These are phyloP conservation scores for Bipolaris zeicola DNA, from an alignment of 2,329 filamentous ascomycete genomes.

Conservation along the genomic window DNA sequence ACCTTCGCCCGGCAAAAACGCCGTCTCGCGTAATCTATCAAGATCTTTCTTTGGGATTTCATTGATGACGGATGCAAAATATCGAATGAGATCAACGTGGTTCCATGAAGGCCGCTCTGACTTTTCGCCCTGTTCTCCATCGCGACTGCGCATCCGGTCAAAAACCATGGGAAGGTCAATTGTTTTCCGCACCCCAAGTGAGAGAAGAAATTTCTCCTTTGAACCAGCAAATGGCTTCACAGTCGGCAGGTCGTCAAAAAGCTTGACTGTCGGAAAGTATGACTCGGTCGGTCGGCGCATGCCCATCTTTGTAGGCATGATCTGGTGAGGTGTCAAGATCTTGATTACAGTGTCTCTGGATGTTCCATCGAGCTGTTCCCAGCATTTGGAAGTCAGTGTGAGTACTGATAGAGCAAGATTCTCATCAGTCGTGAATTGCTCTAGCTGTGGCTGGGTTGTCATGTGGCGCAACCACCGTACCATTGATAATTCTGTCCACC, in stretches of 20 bases:
- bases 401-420: slow-evolving; percentile 79
- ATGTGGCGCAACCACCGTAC: slow-evolving; percentile 85
- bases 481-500: slow-evolving; percentile 84
- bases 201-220: slow-evolving; percentile 86
- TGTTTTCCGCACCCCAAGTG: slow-evolving; percentile 91
- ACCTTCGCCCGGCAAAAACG: slow-evolving; percentile 75
- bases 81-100: slow-evolving; percentile 92
- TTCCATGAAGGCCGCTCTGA: slow-evolving; percentile 72
- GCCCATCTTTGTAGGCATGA: slow-evolving; percentile 88
- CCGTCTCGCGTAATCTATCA: slow-evolving; percentile 74
- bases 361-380: slow-evolving; percentile 74
- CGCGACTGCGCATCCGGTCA: slow-evolving; percentile 73
- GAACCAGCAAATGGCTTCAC: slow-evolving; percentile 74
- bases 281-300: slow-evolving; percentile 86
- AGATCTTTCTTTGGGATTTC: slow-evolving; percentile 88
- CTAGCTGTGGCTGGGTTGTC: slow-evolving; percentile 62
- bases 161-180: slow-evolving; percentile 95
- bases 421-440: slow-evolving; percentile 69
- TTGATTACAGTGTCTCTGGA: slow-evolving; percentile 70
- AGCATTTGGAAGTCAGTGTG: slow-evolving; percentile 82
- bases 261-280: slow-evolving; percentile 90
- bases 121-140: slow-evolving; percentile 47
- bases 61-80: slow-evolving; percentile 84
- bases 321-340: slow-evolving; percentile 69
- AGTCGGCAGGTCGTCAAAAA: slow-evolving; percentile 91